Base-by-base conservation (phyloP, 768 basidiomycete species). In the Artomyces pyxidatus region DNA sequence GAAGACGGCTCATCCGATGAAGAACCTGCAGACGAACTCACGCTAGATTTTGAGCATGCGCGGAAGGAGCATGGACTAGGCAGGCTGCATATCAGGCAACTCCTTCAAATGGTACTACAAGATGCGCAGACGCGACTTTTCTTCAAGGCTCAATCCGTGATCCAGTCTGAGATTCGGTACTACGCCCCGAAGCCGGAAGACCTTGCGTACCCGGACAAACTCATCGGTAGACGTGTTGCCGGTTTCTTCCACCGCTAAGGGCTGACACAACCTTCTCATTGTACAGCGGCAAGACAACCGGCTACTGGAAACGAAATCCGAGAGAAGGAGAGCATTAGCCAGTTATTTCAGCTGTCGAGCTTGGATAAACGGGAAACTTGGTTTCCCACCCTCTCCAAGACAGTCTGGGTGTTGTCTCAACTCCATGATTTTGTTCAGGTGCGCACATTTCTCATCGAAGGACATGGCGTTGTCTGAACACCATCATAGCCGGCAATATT, bases 121-220 rank as follows among this genome's bases (percentile, higher is more conserved):
- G 95, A 98, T 61, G 92, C 94, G 1, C 95, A 98, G 71, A 97
- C 96, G 11, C 69, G 93, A 47, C 65, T 98, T 40, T 92, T 97
- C 58, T 98, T 98, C 76, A 88, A 96, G 63, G 94, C 94, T 6
- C 94, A 98, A 65, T 78, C 89, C 1, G 76, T 96, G 39, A 81
- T 99, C 27, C 88, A 93, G 60, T 77, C 79, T 27, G 95, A 97
- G 45, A 90, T 98, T 29, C 72, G 85, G 54, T 83, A 88, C 58
- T 97, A 86, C 63, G 73, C 74, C 1, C 83, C 91, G 0, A 85
- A 80, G 53, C 65, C 73, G 2, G 85, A 82, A 54, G 94, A 97
- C 63, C 66, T 98, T 41, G 80, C 81, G 12, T 98, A 93, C 68
- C 93, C 94, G 19, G 83, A 82, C 45, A 86, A 86, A 56, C 75